These are phyloP conservation scores for Allantophomopsis cytisporea DNA, from an alignment of 2,329 filamentous ascomycete genomes.

Conservation along the genomic window DNA sequence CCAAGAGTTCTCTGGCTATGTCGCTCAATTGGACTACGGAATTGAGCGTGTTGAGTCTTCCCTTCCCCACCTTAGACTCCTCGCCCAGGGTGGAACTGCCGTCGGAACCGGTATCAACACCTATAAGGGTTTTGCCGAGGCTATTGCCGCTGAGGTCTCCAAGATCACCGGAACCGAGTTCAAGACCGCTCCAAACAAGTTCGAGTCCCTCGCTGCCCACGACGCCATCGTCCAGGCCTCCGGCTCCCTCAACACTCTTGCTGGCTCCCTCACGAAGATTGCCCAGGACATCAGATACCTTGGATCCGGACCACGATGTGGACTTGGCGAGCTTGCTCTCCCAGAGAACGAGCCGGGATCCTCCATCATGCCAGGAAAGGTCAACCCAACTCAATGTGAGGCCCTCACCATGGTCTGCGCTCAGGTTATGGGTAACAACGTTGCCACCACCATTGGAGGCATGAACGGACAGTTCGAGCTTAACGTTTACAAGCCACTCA, in stretches of 20 bases:
- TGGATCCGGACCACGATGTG: constrained; percentile 88
- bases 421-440: constrained; percentile 96
- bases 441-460: constrained; percentile 82
- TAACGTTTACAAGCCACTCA: constrained; percentile 96
- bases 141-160: constrained; percentile 77
- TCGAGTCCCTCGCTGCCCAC: constrained; percentile 90
- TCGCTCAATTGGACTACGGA: constrained; percentile 83
- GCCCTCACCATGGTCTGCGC: constrained; percentile 94
- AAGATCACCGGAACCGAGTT: constrained; percentile 91
- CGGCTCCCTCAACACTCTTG: constrained; percentile 86
- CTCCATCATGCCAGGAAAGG: constrained; percentile 98
- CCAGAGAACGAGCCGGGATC: constrained; percentile 97
- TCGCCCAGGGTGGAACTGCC: constrained; percentile 92
- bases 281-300: constrained; percentile 97
- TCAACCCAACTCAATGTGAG: constrained; percentile 98
- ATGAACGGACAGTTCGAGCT: constrained; percentile 98
- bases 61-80: constrained; percentile 70
- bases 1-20: constrained; percentile 96
- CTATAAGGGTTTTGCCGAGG: constrained; percentile 89
- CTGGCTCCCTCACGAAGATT: constrained; percentile 89
- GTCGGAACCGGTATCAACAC: constrained; percentile 98
- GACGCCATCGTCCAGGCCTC: constrained; percentile 92
- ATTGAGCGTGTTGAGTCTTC: constrained; percentile 75
- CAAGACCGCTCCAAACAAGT: constrained; percentile 97
- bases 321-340: constrained; percentile 81